Conservation (phyloP, 2,329 filamentous ascomycete species). For the Intubia oerlemansii region DNA sequence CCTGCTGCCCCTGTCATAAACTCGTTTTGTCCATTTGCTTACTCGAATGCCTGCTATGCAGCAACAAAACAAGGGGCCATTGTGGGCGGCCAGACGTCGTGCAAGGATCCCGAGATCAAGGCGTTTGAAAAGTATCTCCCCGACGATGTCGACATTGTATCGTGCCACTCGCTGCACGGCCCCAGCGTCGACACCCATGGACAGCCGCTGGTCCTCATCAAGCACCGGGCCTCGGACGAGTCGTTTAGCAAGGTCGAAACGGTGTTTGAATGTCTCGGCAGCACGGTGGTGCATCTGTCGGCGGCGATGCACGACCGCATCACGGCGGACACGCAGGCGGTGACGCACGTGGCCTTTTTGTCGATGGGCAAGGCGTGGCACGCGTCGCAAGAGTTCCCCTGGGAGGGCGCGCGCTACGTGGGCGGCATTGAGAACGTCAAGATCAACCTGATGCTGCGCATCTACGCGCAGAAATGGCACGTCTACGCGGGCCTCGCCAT, state of each 20-base stretch:
- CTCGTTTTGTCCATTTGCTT: constrained; percentile 1
- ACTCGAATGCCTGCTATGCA: not conserved
- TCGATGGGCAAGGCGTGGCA: constrained; percentile 98
- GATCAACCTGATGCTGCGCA: constrained; percentile 92
- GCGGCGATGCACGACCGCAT: constrained; percentile 86
- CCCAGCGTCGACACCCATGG: constrained; percentile 73
- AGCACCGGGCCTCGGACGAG: constrained; percentile 65
- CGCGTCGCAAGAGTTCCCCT: constrained; percentile 85
- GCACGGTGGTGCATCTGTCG: constrained; percentile 71
- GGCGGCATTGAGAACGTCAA: constrained; percentile 98
- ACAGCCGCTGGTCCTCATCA: constrained; percentile 69
- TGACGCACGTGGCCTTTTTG: constrained; percentile 91
- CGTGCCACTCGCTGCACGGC: constrained; percentile 90
- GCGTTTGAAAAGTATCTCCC: constrained; percentile 85
- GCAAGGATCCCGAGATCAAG: constrained; percentile 88
- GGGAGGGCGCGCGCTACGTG: constrained; percentile 88
- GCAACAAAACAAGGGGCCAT: constrained; percentile 90
- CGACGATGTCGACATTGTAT: constrained; percentile 75
- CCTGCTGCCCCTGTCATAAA: not conserved
- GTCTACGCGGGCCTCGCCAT: constrained; percentile 96
- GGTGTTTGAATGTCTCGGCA: constrained; percentile 64
- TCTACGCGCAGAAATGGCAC: constrained; percentile 98
- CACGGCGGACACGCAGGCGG: constrained; percentile 93
- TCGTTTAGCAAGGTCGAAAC: constrained; percentile 60
- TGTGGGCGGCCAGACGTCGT: constrained; percentile 92